Evolutionary conservation across 2,329 filamentous ascomycete species (phyloP).

Genomic region (Penicillium psychrosexuale): DNA sequence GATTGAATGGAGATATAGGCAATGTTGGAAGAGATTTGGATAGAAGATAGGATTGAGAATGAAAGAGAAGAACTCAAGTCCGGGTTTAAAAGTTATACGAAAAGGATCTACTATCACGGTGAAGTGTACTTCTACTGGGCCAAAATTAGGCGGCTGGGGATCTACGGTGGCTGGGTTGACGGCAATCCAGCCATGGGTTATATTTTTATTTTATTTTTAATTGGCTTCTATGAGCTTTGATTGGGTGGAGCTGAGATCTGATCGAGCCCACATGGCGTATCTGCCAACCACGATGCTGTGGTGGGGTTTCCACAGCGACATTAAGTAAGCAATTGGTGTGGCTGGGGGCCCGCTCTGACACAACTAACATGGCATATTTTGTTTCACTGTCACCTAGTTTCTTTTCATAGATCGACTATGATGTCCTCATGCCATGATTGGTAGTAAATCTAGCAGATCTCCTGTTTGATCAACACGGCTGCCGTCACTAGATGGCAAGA

Average conservation of each 20-base stretch:
- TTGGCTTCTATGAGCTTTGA: neutral
- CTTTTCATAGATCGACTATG: constrained; percentile 21
- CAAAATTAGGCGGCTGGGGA: constrained; percentile 26
- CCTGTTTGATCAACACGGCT: constrained; percentile 5
- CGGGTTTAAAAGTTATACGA: constrained; percentile 1
- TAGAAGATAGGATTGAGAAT: neutral
- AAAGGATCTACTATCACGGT: constrained; percentile 5
- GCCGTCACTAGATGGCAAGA: constrained; percentile 46
- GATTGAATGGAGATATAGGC: neutral
- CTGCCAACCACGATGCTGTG: constrained; percentile 4
- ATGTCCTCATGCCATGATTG: constrained; percentile 4
- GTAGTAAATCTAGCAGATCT: neutral
- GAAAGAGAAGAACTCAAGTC: neutral
- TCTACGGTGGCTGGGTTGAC: constrained; percentile 21
- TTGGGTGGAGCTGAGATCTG: neutral
- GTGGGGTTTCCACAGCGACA: constrained; percentile 3
- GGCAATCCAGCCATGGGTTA: constrained; percentile 10
- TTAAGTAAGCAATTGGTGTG: constrained; percentile 17
- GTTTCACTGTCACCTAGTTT: constrained; percentile 20
- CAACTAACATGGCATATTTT: neutral
- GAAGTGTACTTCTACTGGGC: constrained; percentile 11
- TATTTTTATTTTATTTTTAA: constrained; percentile 6
- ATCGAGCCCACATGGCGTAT: neutral
- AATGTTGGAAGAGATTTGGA: neutral
- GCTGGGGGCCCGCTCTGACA: constrained; percentile 20